Percentiles rank a stretch among this genome's conserved stretches.
phyloP scores from a whole-genome alignment of 352 stramenopile species.

The Phytopythium aichiense region DNA sequence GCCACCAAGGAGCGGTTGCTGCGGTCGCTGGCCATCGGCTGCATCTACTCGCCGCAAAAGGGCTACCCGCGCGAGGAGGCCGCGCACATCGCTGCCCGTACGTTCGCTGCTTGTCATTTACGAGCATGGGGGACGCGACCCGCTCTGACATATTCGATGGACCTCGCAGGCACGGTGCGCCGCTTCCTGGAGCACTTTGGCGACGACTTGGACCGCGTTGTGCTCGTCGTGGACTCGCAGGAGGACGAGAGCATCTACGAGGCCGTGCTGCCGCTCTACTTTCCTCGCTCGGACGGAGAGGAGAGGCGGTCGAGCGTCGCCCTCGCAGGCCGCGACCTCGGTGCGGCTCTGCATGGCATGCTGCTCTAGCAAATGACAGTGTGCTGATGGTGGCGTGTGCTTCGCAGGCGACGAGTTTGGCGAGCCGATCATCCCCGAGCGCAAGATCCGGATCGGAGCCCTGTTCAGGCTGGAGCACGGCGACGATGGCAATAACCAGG shows the following conservation, averaged over 20 bases:
- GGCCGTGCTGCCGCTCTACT: slow-evolving; percentile 66
- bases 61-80: slow-evolving; percentile 76
- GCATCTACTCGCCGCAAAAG: slow-evolving; percentile 73
- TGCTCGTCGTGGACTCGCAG: slow-evolving; percentile 63
- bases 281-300: slow-evolving; percentile 46
- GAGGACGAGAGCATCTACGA: slow-evolving; percentile 66
- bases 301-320: slow-evolving; percentile 18
- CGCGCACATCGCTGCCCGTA: slow-evolving; percentile 58
- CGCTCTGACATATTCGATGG: neutral
- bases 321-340: slow-evolving; percentile 33
- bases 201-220: slow-evolving; percentile 48
- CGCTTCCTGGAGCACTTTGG: slow-evolving; percentile 77
- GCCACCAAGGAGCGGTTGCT: slow-evolving; percentile 63
- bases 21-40: slow-evolving; percentile 64
- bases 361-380: neutral
- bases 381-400: neutral
- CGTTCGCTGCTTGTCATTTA: neutral
- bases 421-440: slow-evolving; percentile 76
- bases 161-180: slow-evolving; percentile 39
- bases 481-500: slow-evolving; percentile 18
- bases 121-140: too few species aligned
- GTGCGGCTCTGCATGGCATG: slow-evolving; percentile 9
- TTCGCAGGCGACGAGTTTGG: slow-evolving; percentile 54
- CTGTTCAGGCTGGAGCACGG: slow-evolving; percentile 13
- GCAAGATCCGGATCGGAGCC: slow-evolving; percentile 69